A percentile compares a stretch with the other conserved stretches of the same genome.
Conservation (phyloP, 345 rosid genomes). For the Brassica napus region DNA sequence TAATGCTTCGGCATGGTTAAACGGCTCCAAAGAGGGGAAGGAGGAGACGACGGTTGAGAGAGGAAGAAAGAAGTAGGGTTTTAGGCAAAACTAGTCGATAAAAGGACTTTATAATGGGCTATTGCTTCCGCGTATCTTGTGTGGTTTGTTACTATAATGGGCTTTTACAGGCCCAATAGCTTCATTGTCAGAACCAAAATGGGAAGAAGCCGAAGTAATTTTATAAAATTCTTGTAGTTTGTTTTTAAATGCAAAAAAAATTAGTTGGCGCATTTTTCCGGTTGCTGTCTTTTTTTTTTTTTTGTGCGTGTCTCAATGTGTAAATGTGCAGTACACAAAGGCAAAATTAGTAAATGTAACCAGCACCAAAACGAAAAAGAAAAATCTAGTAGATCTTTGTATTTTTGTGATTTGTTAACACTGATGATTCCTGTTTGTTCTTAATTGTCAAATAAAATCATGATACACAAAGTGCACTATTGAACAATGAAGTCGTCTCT, state of each 20-base stretch:
- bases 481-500: too few relatives aligned
- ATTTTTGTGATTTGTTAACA: too few relatives aligned
- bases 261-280: not conserved
- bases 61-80: slow-evolving; percentile 42
- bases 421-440: too few relatives aligned
- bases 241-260: not conserved
- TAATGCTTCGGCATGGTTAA: slow-evolving; percentile 86
- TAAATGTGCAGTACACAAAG: not conserved
- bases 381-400: not conserved
- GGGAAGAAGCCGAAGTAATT: not conserved
- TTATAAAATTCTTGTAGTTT: not conserved
- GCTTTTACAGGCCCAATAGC: not conserved
- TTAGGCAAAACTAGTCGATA: slow-evolving; percentile 2
- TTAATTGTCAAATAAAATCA: too few relatives aligned
- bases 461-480: too few relatives aligned
- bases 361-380: not conserved
- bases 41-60: not conserved
- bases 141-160: not conserved
- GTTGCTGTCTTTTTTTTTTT: not conserved
- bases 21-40: not conserved
- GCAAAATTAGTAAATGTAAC: not conserved
- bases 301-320: not conserved
- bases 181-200: not conserved
- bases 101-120: slow-evolving; percentile 8
- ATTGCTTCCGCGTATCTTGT: not conserved